Evolutionary conservation across 2,329 filamentous ascomycete species (phyloP).

Genomic region (Esteya vermicola): DNA sequence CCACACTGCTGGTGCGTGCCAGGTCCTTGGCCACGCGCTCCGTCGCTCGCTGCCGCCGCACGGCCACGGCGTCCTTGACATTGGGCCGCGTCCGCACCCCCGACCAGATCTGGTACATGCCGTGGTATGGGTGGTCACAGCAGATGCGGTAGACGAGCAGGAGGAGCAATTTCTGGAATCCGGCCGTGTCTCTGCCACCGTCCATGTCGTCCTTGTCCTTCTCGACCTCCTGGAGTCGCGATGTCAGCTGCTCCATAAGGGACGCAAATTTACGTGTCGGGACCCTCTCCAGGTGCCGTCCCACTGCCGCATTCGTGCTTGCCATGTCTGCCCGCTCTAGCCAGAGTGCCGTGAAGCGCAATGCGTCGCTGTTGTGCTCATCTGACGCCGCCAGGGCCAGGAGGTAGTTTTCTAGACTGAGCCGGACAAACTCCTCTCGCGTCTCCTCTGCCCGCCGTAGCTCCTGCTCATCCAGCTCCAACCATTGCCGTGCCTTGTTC

Average conservation of each 20-base stretch:
- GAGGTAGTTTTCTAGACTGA: slow-evolving; percentile 88
- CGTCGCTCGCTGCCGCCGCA: slow-evolving; percentile 62
- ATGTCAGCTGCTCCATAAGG: slow-evolving; percentile 92
- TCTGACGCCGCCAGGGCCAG: slow-evolving; percentile 74
- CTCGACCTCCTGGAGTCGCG: slow-evolving; percentile 62
- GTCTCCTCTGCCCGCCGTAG: slow-evolving; percentile 63
- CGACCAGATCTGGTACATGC: slow-evolving; percentile 93
- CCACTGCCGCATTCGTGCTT: slow-evolving; percentile 64
- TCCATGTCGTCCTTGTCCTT: slow-evolving; percentile 16
- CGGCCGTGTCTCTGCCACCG: background rate
- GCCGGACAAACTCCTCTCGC: slow-evolving; percentile 68
- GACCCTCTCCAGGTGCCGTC: slow-evolving; percentile 54
- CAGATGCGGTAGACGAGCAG: slow-evolving; percentile 72
- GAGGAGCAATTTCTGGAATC: slow-evolving; percentile 66
- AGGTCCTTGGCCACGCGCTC: slow-evolving; percentile 51
- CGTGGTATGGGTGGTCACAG: slow-evolving; percentile 85
- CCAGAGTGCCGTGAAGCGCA: slow-evolving; percentile 91
- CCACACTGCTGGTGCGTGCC: slow-evolving; percentile 33
- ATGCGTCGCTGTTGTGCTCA: slow-evolving; percentile 72
- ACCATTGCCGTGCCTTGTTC: slow-evolving; percentile 69
- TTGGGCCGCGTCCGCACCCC: slow-evolving; percentile 56
- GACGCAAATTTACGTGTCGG: slow-evolving; percentile 84
- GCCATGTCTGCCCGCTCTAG: slow-evolving; percentile 69
- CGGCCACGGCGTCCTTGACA: slow-evolving; percentile 58
- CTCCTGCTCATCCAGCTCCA: slow-evolving; percentile 80